Evolutionary conservation across 2,329 filamentous ascomycete genomes (phyloP).

Genomic region (Pseudovirgaria hyperparasitica): DNA sequence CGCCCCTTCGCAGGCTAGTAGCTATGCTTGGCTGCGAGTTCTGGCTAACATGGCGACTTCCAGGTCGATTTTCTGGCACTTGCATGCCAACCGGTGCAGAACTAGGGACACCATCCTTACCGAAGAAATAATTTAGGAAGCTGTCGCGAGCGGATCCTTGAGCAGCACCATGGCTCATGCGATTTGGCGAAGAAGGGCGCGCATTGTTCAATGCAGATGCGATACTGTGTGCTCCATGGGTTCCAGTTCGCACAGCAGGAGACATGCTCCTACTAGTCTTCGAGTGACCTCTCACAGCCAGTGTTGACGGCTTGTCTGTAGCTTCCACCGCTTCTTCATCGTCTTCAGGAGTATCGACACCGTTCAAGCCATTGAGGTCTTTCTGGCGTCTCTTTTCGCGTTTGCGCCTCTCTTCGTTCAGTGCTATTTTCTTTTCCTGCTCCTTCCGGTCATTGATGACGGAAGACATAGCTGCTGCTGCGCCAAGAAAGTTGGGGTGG

Average conservation of each 20-base stretch:
- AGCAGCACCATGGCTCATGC: slow-evolving; percentile 37
- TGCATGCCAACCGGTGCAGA: slow-evolving; percentile 29
- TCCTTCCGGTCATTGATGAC: slow-evolving; percentile 94
- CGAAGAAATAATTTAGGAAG: slow-evolving; percentile 97
- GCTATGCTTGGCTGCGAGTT: slow-evolving; percentile 68
- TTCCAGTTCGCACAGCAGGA: slow-evolving; percentile 53
- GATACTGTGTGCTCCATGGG: slow-evolving; percentile 49
- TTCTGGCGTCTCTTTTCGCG: slow-evolving; percentile 73
- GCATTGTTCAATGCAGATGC: slow-evolving; percentile 54
- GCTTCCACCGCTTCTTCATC: slow-evolving; percentile 46
- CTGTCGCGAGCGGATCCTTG: slow-evolving; percentile 66
- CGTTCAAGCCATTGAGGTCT: slow-evolving; percentile 65
- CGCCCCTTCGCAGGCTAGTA: slow-evolving; percentile 66
- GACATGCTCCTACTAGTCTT: slow-evolving; percentile 68
- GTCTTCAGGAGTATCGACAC: slow-evolving; percentile 52
- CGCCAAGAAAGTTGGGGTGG: slow-evolving; percentile 94
- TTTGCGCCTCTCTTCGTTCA: slow-evolving; percentile 75
- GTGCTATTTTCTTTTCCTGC: slow-evolving; percentile 68
- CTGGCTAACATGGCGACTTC: slow-evolving; percentile 61
- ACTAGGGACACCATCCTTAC: slow-evolving; percentile 61
- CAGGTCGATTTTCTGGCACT: slow-evolving; percentile 23
- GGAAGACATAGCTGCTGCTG: slow-evolving; percentile 92
- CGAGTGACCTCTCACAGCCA: slow-evolving; percentile 48
- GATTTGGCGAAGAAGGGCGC: slow-evolving; percentile 48
- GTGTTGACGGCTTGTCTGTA: slow-evolving; percentile 35